Evolutionary conservation across 225 moss, liverwort and hornwort genomes (phyloP).

Genomic region (Polytrichum formosum): DNA sequence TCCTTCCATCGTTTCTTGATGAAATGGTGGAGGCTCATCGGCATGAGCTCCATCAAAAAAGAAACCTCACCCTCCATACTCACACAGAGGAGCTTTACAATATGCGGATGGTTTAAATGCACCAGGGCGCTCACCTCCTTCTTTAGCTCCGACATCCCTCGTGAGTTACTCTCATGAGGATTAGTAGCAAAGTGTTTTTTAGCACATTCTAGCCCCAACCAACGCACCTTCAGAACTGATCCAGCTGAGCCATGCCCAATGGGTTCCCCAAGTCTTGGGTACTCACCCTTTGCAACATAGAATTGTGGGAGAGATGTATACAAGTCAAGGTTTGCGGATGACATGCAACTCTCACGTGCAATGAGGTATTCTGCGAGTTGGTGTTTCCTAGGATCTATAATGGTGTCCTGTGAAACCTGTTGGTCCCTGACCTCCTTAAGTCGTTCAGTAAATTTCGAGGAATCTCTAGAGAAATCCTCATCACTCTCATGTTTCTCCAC

Average conservation of each 20-base stretch:
- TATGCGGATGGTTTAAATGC: not conserved
- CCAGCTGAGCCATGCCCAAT: not conserved
- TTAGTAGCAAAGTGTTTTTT: not conserved
- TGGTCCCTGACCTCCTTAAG: not conserved
- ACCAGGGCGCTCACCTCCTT: slow-evolving; percentile 1
- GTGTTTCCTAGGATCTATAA: not conserved
- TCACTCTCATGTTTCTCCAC: not conserved
- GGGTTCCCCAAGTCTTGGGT: not conserved
- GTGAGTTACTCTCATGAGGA: not conserved
- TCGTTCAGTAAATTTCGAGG: not conserved
- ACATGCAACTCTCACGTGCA: not conserved
- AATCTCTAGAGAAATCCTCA: not conserved
- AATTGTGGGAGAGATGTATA: not conserved
- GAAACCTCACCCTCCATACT: not conserved
- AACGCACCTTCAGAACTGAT: not conserved
- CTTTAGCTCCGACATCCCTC: not conserved
- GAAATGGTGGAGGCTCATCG: not conserved
- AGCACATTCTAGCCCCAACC: not conserved
- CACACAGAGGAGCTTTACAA: not conserved
- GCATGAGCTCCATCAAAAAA: slow-evolving; percentile 1
- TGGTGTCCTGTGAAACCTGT: not conserved
- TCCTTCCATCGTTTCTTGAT: not conserved
- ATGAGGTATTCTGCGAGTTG: not conserved
- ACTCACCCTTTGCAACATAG: not conserved
- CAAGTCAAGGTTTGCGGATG: not conserved